Percentiles rank a stretch among this genome's conserved stretches.
Conservation (phyloP, 2,329 filamentous ascomycete genomes). For the Talaromyces pinophilus region DNA sequence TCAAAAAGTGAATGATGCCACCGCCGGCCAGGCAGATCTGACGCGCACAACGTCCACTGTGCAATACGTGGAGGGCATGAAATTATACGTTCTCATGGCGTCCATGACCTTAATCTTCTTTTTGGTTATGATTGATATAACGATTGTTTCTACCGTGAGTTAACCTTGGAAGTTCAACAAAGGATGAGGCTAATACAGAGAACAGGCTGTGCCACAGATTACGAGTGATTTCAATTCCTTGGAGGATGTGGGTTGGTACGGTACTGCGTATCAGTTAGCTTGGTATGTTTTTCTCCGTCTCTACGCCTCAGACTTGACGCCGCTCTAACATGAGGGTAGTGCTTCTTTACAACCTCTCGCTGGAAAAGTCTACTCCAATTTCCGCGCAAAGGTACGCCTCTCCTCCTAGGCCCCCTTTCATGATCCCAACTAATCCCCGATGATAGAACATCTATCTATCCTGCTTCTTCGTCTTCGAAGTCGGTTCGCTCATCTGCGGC, state of each 20-base stretch:
- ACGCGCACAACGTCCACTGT: constrained; percentile 17
- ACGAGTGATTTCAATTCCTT: constrained; percentile 38
- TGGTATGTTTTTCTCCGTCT: constrained; percentile 23
- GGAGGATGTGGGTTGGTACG: constrained; percentile 33
- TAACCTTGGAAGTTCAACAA: background rate
- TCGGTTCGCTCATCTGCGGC: constrained; percentile 39
- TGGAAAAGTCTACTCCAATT: constrained; percentile 41
- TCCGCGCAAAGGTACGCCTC: constrained; percentile 36
- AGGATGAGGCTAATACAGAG: constrained; percentile 2
- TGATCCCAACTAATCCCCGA: background rate
- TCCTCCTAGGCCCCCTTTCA: too few species aligned
- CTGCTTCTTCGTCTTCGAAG: constrained; percentile 39
- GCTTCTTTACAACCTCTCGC: constrained; percentile 52
- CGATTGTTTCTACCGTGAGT: constrained; percentile 54
- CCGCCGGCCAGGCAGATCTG: constrained; percentile 3
- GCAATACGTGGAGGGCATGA: constrained; percentile 25
- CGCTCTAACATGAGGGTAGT: constrained; percentile 18
- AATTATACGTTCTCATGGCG: constrained; percentile 30
- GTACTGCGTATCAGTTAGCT: constrained; percentile 39
- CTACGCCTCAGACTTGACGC: background rate
- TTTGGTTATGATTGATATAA: constrained; percentile 53
- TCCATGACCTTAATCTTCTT: constrained; percentile 48
- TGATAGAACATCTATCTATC: constrained; percentile 8
- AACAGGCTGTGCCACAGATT: constrained; percentile 49
- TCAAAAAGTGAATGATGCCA: constrained; percentile 10